phyloP scores from a whole-genome alignment of 1,139 yeast genomes.

The Geotrichum bryndzae region DNA sequence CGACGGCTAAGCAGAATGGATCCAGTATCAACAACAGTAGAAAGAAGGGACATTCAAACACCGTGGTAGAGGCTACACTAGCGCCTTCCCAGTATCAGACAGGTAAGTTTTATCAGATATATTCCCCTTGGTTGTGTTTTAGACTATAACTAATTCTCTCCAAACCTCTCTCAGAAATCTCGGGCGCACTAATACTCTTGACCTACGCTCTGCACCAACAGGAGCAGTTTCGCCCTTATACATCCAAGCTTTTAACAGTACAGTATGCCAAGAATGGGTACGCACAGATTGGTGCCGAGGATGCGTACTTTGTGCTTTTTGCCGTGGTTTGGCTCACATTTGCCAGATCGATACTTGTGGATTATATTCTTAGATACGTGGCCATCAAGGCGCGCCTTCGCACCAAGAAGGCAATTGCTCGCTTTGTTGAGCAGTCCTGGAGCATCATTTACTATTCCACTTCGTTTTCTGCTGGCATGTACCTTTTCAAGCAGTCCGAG shows the following conservation, averaged over 20 bases:
- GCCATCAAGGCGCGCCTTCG: constrained; percentile 22
- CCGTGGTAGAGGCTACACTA: background rate
- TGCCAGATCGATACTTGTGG: constrained; percentile 56
- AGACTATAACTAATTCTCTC: background rate
- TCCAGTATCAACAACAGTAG: background rate
- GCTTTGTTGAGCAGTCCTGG: constrained; percentile 91
- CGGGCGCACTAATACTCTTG: constrained; percentile 1
- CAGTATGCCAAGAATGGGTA: constrained; percentile 24
- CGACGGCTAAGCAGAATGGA: background rate
- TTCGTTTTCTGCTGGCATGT: constrained; percentile 55
- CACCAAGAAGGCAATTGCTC: constrained; percentile 46
- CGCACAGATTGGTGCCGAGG: constrained; percentile 35
- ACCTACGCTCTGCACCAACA: background rate
- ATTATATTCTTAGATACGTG: constrained; percentile 41
- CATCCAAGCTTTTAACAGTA: constrained; percentile 24
- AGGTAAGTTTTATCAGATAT: background rate
- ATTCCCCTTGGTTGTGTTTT: background rate
- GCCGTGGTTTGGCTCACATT: constrained; percentile 56
- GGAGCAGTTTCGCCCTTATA: constrained; percentile 16
- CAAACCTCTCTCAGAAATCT: background rate
- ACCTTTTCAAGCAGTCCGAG: constrained; percentile 51
- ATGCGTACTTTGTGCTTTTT: constrained; percentile 48
- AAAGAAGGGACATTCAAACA: background rate
- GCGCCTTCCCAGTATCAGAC: background rate
- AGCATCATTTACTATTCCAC: constrained; percentile 51